These are phyloP conservation scores for Chytriomyces confervae DNA, from an alignment of 192 early-diverging fungal genomes.

Conservation along the genomic window DNA sequence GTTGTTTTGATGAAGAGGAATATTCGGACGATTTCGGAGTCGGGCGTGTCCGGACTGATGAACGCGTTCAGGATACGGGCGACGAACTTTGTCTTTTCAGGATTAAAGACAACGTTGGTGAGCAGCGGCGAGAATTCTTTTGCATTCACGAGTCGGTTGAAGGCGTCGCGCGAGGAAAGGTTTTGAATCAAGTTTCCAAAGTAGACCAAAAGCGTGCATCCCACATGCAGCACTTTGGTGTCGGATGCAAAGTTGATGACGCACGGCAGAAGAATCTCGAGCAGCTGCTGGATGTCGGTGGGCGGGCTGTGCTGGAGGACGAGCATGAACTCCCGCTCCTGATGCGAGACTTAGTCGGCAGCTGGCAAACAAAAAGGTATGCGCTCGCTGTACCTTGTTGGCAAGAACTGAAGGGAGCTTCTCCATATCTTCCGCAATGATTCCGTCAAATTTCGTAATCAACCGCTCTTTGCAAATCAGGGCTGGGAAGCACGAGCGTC, in stretches of 20 bases:
- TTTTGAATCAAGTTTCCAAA: conserved; percentile 37
- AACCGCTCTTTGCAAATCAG: conserved; percentile 33
- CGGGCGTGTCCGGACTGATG: conserved; percentile 34
- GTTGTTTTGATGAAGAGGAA: conserved; percentile 40
- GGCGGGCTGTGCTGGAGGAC: conserved; percentile 47
- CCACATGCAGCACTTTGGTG: conserved; percentile 38
- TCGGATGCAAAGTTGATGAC: conserved; percentile 24
- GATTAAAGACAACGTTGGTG: conserved; percentile 8
- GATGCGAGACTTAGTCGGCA: neutral
- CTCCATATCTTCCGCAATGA: conserved; percentile 27
- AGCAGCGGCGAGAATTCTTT: conserved; percentile 42
- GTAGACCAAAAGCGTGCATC: conserved; percentile 9
- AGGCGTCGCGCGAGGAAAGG: conserved; percentile 29
- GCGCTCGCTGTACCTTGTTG: neutral
- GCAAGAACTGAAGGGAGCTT: neutral
- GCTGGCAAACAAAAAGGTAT: neutral
- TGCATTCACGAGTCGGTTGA: conserved; percentile 24
- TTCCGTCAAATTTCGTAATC: conserved; percentile 28
- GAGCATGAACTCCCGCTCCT: conserved; percentile 27
- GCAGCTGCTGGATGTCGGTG: conserved; percentile 36
- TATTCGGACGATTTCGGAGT: conserved; percentile 40
- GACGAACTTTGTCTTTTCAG: conserved; percentile 43
- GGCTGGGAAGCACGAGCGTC: conserved; percentile 30
- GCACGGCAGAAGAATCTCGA: conserved; percentile 45
- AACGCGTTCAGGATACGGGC: conserved; percentile 42